These are phyloP conservation scores for Coemansia sp. DNA, from an alignment of 192 early-diverging fungal genomes.

Conservation along the genomic window DNA sequence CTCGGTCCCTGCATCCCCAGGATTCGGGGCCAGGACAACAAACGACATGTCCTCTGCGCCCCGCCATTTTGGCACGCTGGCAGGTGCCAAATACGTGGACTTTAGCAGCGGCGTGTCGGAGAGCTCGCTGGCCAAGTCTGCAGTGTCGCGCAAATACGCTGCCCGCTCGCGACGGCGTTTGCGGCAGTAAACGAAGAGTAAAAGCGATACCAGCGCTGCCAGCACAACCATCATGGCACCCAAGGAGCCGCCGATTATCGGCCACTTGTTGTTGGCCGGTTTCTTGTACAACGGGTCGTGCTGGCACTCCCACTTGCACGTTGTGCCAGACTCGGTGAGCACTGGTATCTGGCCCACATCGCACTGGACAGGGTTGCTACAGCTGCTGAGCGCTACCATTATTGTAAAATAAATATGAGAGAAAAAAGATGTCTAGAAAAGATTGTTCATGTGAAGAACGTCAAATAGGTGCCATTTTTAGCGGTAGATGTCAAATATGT, in stretches of 20 bases:
- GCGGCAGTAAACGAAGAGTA: constrained; percentile 20
- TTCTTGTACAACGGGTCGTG: constrained; percentile 34
- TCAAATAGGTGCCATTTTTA: neutral
- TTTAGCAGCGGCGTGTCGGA: constrained; percentile 32
- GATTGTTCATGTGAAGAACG: neutral
- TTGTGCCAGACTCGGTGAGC: constrained; percentile 16
- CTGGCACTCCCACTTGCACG: constrained; percentile 38
- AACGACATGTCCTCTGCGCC: neutral
- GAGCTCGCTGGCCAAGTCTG: constrained; percentile 45
- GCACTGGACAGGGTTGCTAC: neutral
- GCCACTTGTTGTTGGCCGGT: constrained; percentile 26
- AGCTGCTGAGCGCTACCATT: neutral
- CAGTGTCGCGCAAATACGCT: constrained; percentile 37
- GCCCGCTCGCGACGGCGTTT: constrained; percentile 23
- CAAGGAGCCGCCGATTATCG: constrained; percentile 47
- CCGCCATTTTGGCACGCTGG: neutral
- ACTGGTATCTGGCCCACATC: constrained; percentile 26
- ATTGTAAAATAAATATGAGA: neutral
- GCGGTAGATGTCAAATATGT: constrained; percentile 2
- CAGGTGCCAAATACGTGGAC: neutral
- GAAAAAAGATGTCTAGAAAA: neutral
- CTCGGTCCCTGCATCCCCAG: constrained; percentile 39
- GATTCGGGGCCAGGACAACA: constrained; percentile 13
- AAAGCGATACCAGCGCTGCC: constrained; percentile 17
- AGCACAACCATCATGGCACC: constrained; percentile 37